Percentiles rank a stretch among this genome's conserved stretches.
Evolutionary conservation across 108 stramenopile species (phyloP).

Genomic region (Skeletonema menzelii): DNA sequence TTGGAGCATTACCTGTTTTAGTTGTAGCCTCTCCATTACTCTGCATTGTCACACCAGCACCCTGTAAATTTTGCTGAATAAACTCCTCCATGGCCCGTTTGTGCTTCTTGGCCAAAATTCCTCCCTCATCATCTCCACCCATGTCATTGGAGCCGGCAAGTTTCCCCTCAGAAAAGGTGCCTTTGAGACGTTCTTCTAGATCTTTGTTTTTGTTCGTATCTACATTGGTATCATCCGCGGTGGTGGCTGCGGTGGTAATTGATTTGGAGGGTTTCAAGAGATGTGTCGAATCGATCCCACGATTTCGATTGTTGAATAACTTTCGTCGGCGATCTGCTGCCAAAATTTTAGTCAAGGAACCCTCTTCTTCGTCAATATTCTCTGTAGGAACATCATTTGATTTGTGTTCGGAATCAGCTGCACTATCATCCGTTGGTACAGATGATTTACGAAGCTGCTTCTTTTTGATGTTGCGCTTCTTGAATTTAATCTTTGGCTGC

Average conservation of each 20-base stretch:
- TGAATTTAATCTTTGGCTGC: slow-evolving; percentile 35
- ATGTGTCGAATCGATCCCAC: slow-evolving; percentile 35
- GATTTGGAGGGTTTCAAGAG: slow-evolving; percentile 7
- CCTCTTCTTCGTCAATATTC: slow-evolving; percentile 4
- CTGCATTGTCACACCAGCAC: background rate
- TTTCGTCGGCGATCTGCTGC: slow-evolving; percentile 36
- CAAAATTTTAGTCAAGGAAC: slow-evolving; percentile 23
- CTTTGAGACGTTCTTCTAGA: slow-evolving; percentile 46
- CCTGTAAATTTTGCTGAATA: slow-evolving; percentile 35
- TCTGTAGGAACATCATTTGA: background rate
- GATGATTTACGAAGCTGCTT: slow-evolving; percentile 22
- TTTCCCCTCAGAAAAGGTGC: slow-evolving; percentile 40
- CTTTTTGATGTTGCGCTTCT: slow-evolving; percentile 40
- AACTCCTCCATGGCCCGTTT: slow-evolving; percentile 54
- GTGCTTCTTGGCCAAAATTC: slow-evolving; percentile 56
- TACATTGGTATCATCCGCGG: background rate
- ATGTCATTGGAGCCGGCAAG: slow-evolving; percentile 43
- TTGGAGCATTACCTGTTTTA: background rate
- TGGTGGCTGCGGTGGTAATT: background rate
- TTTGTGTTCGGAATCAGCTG: background rate
- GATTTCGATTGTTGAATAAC: slow-evolving; percentile 20
- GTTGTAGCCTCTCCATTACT: slow-evolving; percentile 6
- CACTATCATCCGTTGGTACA: background rate
- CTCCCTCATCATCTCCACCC: slow-evolving; percentile 47
- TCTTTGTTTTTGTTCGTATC: slow-evolving; percentile 17